phyloP scores from a whole-genome alignment of 2,329 filamentous ascomycete genomes.

The Cercospora sp. region DNA sequence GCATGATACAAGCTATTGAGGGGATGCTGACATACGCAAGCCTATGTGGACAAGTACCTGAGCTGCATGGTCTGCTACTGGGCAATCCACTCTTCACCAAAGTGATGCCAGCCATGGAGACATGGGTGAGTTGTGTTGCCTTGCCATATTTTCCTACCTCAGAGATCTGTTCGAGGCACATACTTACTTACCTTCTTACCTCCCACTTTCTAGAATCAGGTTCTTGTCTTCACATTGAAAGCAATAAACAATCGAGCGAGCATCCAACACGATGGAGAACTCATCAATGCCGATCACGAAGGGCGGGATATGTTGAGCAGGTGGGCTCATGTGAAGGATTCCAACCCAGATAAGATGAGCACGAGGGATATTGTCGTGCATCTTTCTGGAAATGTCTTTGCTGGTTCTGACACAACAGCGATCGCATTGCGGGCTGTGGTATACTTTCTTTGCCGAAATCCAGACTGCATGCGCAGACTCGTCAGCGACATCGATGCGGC shows the following conservation, averaged over 20 bases:
- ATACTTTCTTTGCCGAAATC: conserved; percentile 4
- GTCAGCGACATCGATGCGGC: not conserved
- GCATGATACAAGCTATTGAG: not conserved
- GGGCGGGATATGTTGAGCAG: not conserved
- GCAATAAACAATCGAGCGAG: not conserved
- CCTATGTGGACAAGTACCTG: conserved; percentile 1
- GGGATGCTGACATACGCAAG: not conserved
- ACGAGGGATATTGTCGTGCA: not conserved
- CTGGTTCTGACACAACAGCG: conserved; percentile 11
- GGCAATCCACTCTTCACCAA: conserved; percentile 1
- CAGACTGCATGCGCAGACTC: conserved; percentile 1
- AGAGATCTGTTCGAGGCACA: too few species aligned
- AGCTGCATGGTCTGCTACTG: not conserved
- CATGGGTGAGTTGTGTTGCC: not conserved
- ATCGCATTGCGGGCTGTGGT: conserved; percentile 4
- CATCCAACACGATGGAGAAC: not conserved
- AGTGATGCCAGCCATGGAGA: not conserved
- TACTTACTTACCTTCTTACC: too few species aligned
- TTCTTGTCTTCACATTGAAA: conserved; percentile 3
- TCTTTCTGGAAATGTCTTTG: not conserved
- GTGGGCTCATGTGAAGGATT: not conserved
- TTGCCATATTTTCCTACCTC: too few species aligned
- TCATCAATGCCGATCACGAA: not conserved
- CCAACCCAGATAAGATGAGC: not conserved
- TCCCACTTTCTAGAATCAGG: not conserved